A percentile compares a stretch with the other conserved stretches of the same genome.
Conservation (phyloP, 2,329 filamentous ascomycete genomes). For the Apiospora pterosperma region DNA sequence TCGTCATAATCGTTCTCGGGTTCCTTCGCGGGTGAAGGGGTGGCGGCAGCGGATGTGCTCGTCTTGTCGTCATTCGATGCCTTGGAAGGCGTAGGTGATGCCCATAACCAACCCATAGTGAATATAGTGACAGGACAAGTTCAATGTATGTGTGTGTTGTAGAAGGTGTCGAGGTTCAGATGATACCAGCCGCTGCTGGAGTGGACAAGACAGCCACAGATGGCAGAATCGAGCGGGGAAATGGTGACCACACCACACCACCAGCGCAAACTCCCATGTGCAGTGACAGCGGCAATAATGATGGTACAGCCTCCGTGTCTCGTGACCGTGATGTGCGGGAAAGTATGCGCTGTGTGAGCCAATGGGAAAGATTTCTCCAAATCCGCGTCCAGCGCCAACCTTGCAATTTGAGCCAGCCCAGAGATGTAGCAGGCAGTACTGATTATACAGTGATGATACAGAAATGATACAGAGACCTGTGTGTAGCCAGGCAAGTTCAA, state of each 20-base stretch:
- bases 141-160: background rate
- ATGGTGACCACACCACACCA: background rate
- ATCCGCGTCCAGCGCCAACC: background rate
- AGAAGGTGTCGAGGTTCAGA: background rate
- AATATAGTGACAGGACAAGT: background rate
- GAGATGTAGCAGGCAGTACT: background rate
- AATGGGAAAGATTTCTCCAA: background rate
- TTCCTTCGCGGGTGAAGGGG: slow-evolving; percentile 8
- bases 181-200: no score
- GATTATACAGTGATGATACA: background rate
- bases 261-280: background rate
- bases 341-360: background rate
- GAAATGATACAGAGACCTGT: no score
- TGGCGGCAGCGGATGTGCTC: slow-evolving; percentile 5
- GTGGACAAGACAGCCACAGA: background rate
- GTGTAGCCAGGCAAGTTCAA: background rate
- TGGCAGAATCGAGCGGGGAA: background rate
- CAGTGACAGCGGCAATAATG: background rate
- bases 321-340: background rate
- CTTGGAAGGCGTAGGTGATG: slow-evolving; percentile 30
- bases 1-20: slow-evolving; percentile 31
- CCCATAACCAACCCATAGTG: slow-evolving; percentile 62
- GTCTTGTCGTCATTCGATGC: slow-evolving; percentile 16
- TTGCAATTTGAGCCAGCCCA: background rate
- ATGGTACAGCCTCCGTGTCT: background rate